These are phyloP conservation scores for Colletotrichum lini DNA, from an alignment of 2,329 filamentous ascomycete genomes.

Conservation along the genomic window DNA sequence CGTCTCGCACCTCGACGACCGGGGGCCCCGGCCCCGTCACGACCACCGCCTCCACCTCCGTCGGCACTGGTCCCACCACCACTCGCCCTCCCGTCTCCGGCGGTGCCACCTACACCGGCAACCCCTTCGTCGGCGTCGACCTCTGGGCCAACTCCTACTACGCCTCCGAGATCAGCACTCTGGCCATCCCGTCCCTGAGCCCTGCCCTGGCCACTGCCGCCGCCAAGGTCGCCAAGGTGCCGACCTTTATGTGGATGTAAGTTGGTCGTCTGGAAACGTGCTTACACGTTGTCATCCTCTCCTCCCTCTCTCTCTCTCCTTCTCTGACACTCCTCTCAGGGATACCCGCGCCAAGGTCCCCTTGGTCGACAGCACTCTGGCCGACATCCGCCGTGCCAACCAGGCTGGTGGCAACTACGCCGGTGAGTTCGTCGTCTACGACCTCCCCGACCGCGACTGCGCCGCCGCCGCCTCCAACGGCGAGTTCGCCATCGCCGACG, in stretches of 20 bases:
- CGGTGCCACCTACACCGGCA: constrained; percentile 64
- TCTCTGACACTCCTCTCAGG: constrained; percentile 49
- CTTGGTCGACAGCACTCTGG: constrained; percentile 61
- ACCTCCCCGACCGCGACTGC: constrained; percentile 72
- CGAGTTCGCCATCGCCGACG: constrained; percentile 65
- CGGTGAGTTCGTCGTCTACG: constrained; percentile 69
- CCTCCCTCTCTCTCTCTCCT: too few species aligned
- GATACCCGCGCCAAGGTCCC: constrained; percentile 66
- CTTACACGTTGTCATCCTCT: background rate
- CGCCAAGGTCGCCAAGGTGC: constrained; percentile 65
- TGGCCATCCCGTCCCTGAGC: constrained; percentile 74
- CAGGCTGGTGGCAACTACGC: constrained; percentile 57
- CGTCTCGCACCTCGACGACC: constrained; percentile 57
- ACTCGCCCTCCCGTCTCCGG: constrained; percentile 49
- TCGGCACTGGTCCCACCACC: constrained; percentile 39
- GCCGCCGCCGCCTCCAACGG: constrained; percentile 70
- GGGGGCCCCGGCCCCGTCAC: constrained; percentile 34
- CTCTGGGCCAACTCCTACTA: constrained; percentile 70
- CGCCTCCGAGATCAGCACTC: constrained; percentile 65
- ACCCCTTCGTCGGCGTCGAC: constrained; percentile 65
- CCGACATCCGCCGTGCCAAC: constrained; percentile 58
- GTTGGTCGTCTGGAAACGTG: constrained; percentile 40
- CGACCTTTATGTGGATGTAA: constrained; percentile 68
- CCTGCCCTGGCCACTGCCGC: constrained; percentile 67
- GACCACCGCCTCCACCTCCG: constrained; percentile 40